Conservation (phyloP, 768 basidiomycete species). For the Fomitopsis serialis region DNA sequence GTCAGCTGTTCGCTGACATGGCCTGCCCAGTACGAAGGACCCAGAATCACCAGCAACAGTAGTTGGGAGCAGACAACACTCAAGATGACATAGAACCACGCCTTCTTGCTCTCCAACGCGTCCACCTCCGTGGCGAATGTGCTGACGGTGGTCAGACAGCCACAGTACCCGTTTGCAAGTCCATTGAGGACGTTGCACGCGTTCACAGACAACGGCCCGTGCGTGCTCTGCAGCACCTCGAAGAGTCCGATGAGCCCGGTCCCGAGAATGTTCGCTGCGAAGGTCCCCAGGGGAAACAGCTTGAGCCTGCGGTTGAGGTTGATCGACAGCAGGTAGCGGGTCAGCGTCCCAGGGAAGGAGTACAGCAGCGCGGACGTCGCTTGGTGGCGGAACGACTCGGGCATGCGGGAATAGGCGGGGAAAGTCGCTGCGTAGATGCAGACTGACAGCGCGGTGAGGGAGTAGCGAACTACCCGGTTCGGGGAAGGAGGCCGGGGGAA, state of each 20-base stretch:
- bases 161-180: slow-evolving; percentile 88
- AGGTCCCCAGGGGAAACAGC: slow-evolving; percentile 73
- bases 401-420: slow-evolving; percentile 73
- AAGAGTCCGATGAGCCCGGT: slow-evolving; percentile 79
- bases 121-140: slow-evolving; percentile 84
- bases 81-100: slow-evolving; percentile 60
- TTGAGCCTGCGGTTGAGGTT: slow-evolving; percentile 60
- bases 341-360: slow-evolving; percentile 82
- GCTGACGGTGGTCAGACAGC: slow-evolving; percentile 90
- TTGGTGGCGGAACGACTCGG: slow-evolving; percentile 62
- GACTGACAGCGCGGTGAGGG: slow-evolving; percentile 49
- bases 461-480: slow-evolving; percentile 38
- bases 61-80: slow-evolving; percentile 72
- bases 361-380: slow-evolving; percentile 87
- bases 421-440: slow-evolving; percentile 71
- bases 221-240: slow-evolving; percentile 61
- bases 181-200: slow-evolving; percentile 78
- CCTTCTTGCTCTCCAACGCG: slow-evolving; percentile 49
- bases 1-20: slow-evolving; percentile 38
- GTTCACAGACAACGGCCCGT: slow-evolving; percentile 37
- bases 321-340: slow-evolving; percentile 75
- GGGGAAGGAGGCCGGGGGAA: slow-evolving; percentile 41
- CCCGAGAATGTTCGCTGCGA: slow-evolving; percentile 68
- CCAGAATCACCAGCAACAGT: slow-evolving; percentile 66
- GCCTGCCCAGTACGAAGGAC: slow-evolving; percentile 54